Evolutionary conservation across 495 filamentous ascomycete species (phyloP).

Genomic region (Tuber melanosporum): DNA sequence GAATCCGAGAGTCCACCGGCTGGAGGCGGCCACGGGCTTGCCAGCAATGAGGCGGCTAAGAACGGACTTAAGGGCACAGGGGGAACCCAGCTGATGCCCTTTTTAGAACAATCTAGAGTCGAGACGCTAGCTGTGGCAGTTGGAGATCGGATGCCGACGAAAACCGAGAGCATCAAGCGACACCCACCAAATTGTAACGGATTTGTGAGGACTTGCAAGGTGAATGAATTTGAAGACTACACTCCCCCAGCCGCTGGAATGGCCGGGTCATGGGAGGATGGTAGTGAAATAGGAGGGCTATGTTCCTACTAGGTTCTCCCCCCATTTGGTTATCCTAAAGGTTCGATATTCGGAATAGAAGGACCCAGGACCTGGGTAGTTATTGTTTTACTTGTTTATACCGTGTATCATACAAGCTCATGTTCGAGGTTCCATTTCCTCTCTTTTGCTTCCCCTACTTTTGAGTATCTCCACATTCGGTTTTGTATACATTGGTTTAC

Average conservation of each 20-base stretch:
- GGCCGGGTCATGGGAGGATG: constrained; percentile 36
- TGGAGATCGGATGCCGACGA: constrained; percentile 44
- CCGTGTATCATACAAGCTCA: not conserved
- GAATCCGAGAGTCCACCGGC: constrained; percentile 13
- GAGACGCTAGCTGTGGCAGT: constrained; percentile 92
- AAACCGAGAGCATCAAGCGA: constrained; percentile 19
- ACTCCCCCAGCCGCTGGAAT: constrained; percentile 31
- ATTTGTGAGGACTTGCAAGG: constrained; percentile 36
- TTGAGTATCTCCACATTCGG: not conserved
- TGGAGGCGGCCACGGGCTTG: constrained; percentile 30
- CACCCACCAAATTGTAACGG: constrained; percentile 17
- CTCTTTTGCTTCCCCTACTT: not conserved
- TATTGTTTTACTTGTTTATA: not conserved
- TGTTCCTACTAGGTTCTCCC: constrained; percentile 29
- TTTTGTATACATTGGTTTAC: not conserved
- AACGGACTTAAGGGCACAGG: constrained; percentile 81
- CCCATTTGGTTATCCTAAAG: not conserved
- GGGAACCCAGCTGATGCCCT: constrained; percentile 85
- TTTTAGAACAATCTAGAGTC: constrained; percentile 88
- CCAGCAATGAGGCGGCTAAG: constrained; percentile 40
- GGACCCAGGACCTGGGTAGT: not conserved
- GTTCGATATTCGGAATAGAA: not conserved
- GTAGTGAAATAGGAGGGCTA: constrained; percentile 37
- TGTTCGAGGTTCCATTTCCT: not conserved
- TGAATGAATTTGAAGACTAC: constrained; percentile 39